Base-by-base conservation (phyloP, 2,329 filamentous ascomycete species). In the Alternaria novae-zelandiae region DNA sequence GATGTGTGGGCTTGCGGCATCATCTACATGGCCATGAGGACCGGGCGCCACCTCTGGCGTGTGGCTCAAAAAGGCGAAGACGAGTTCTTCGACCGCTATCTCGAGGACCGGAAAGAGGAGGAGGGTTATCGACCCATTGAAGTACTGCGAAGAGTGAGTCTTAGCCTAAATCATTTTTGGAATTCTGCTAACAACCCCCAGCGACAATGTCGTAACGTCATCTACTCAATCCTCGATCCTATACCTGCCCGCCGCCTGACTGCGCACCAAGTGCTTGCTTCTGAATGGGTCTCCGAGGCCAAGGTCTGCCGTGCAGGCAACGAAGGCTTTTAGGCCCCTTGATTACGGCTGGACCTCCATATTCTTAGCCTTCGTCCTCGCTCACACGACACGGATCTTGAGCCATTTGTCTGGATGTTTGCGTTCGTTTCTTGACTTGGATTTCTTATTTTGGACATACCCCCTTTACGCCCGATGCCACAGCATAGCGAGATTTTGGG, bases 11-110 rank as follows among this genome's bases (percentile, higher is more conserved):
- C 96, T 23, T 97, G 94, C 64, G 96, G 96, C 77, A 96, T 99
- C 55, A 99, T 99, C 64, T 99, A 99, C 83, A 99, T 99, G 96
- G 96, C 96, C 13, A 99, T 99, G 96, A 88, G 96, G 62, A 98
- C 95, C 2, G 96, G 96, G 6, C 88, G 96, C 57, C 96, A 99
- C 80, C 85, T 99, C 9, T 99, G 96, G 96, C 91, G 94, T 58
- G 89, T 97, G n/a, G 96, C 96, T 7, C 95, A 95, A 81, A 96
- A 94, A 81, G 94, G 97, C 59, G 95, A 98, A 70, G 96, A 99
- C 75, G 96, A 98, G 76, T 99, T 98, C 74, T 99, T 97, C 78
- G 92, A 92, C 68, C 91, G 94, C 45, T 99, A 99, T 77, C 87
- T 99, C 6, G 92, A 97, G 77, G 96, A 96, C 28, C 89, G 96